Base-by-base conservation (phyloP, 768 basidiomycete genomes). In the Phylloporus sp. region DNA sequence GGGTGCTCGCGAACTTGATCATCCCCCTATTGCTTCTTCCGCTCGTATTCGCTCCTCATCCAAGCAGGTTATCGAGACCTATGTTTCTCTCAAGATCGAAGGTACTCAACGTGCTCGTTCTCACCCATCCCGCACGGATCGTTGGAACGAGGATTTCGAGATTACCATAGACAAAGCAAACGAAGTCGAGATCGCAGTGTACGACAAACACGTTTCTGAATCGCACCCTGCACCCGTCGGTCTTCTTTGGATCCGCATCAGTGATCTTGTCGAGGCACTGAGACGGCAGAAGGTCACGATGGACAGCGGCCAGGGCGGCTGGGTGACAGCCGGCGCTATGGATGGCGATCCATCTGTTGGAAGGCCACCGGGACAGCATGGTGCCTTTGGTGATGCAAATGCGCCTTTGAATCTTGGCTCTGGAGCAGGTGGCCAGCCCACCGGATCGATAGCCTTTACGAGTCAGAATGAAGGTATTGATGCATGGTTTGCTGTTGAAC, bases 91-190 rank as follows among this genome's bases (percentile, higher is more conserved):
- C 72, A 97, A 97, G 65, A 89, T 98, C 11, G 97, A 99, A 74
- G 94, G 95, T 20, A 93, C 91, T 18, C 90, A 94, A 60, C 80
- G 91, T 13, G 95, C 92, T 5, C 84, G 86, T 51, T 94, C 95
- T 0, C 93, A 95, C 66, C 90, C 92, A 8, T 86, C 93, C 10
- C 85, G 93, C 53, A 97, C 88, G 26, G 97, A 98, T 71, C 85
- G 90, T 40, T 99, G 97, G 97, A 91, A 92, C 66, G 95, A 99
- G 70, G 91, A 94, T 53, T 97, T 98, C 56, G 93, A 95, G 70
- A 91, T 99, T 53, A 78, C 86, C 0, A 90, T 98, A 35, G 95
- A 98, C 75, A 98, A 98, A 71, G 95, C 95, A 13, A 97, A 95
- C 66, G 97, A 99, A 76, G 89, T 97, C 44, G 97, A 98, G 72